Evolutionary conservation across 306 rosid species (phyloP), one percentile per base, ranked within the genome.

Genomic region (Begonia peltatifolia): DNA sequence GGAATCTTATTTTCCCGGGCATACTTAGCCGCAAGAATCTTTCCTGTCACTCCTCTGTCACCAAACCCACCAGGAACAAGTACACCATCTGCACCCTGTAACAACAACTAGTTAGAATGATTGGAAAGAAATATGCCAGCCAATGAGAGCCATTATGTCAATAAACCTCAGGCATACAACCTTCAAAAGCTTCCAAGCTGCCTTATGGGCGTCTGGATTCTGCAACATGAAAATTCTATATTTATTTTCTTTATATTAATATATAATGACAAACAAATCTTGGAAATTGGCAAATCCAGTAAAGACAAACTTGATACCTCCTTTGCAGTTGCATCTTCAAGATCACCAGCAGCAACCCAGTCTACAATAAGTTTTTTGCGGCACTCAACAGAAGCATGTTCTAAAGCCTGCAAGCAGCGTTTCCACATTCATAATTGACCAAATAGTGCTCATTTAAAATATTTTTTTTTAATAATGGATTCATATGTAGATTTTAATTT

Each of bases 51-150:
- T 71, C 95, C 95, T 75, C 95, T 78, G 64, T 80, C 87, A 50
- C 97, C 97, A 59, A 90, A 90, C 16, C 97, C 97, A 62, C 97
- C 97, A 0, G 97, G 97, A 74, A 90, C 90, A 46, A 90, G 84
- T 57, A 90, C 50, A 59, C 94, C 97, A 59, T 80, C 69, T 62
- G 90, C 92, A 15, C 84, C 95, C 97, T 90, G 90, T 76, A 46
- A 69, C 9, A 11, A 9, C n/a, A 51, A 57, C 65, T 18, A 44
- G 51, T 56, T 57, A 61, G 62, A 64, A 15, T 18, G 62, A 43
- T 18, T 41, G 18, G 15, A 57, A 42, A 57, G 17, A 48, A 11
- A 54, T 43, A 11, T 41, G 17, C 35, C 20, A 22, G 6, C 22
- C 9, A 48, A 46, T 46, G 13, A 44, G 20, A 59, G 48, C 48